These are phyloP conservation scores for Camillea tinctor DNA, from an alignment of 2,329 filamentous ascomycete species.

Conservation along the genomic window DNA sequence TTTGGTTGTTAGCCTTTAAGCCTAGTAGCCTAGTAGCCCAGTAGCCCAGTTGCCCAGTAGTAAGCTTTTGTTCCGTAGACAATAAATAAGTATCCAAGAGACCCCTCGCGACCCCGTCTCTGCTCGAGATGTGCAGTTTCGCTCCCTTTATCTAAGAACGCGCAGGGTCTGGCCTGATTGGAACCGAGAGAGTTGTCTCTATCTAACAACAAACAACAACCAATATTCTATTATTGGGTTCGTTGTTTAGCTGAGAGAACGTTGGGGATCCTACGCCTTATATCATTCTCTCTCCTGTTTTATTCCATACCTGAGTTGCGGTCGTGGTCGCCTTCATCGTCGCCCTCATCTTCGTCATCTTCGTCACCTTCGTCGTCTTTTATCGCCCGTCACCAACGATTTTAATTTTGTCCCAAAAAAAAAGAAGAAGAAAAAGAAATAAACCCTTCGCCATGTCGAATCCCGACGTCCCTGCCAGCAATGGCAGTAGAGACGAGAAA, in stretches of 20 bases:
- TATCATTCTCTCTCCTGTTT: neutral
- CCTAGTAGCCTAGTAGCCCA: too few relatives aligned
- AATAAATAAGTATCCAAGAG: neutral
- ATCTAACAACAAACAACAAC: too few relatives aligned
- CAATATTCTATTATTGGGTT: neutral
- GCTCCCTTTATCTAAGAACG: neutral
- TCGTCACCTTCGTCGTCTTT: neutral
- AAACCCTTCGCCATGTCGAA: constrained; percentile 19
- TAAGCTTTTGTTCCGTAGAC: neutral
- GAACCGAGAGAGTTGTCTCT: neutral
- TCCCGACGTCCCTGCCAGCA: constrained; percentile 19
- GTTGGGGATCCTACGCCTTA: neutral
- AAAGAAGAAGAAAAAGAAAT: too few relatives aligned
- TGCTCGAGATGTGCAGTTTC: neutral
- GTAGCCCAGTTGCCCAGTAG: neutral
- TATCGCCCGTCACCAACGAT: neutral
- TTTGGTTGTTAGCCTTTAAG: too few relatives aligned
- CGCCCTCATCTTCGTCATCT: neutral
- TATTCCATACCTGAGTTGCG: neutral
- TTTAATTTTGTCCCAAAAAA: neutral
- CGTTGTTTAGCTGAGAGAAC: neutral
- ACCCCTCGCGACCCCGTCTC: neutral
- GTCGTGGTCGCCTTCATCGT: too few relatives aligned
- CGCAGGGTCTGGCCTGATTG: neutral
- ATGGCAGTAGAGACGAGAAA: constrained; percentile 31